Evolutionary conservation across 768 basidiomycete genomes (phyloP).

Genomic region (Mycena indigotica): DNA sequence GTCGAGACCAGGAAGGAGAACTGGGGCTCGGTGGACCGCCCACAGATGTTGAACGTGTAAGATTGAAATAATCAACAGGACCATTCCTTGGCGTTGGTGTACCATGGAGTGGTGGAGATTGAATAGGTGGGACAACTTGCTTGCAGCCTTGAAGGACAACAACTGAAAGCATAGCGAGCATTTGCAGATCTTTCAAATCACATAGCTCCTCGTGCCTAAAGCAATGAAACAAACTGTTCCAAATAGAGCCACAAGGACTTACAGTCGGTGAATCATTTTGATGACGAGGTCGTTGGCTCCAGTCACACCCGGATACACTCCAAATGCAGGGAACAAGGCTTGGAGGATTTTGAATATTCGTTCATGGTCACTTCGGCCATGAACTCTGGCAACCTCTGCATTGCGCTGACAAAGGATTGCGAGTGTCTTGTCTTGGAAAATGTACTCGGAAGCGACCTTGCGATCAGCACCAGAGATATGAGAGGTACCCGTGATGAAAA

Average conservation of each 20-base stretch:
- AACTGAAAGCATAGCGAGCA: constrained; percentile 76
- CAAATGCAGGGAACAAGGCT: constrained; percentile 44
- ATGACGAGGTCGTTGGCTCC: constrained; percentile 37
- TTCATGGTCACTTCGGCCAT: constrained; percentile 71
- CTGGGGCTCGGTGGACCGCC: constrained; percentile 39
- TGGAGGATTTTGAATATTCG: constrained; percentile 61
- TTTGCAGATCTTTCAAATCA: constrained; percentile 69
- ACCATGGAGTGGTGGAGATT: constrained; percentile 14
- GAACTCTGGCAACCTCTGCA: constrained; percentile 55
- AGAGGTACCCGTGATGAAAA: constrained; percentile 57
- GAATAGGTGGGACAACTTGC: constrained; percentile 3
- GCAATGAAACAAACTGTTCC: no score
- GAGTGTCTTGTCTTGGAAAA: constrained; percentile 47
- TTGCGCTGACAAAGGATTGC: constrained; percentile 60
- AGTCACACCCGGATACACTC: constrained; percentile 10
- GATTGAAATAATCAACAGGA: constrained; percentile 64
- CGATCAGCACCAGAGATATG: constrained; percentile 54
- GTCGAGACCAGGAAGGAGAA: constrained; percentile 57
- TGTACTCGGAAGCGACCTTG: constrained; percentile 64
- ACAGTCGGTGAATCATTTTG: constrained; percentile 52
- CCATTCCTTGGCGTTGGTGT: constrained; percentile 25
- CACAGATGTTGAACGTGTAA: constrained; percentile 36
- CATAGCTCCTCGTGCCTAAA: constrained; percentile 44
- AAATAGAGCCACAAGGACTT: no score
- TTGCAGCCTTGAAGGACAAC: constrained; percentile 58